Conservation (phyloP, 768 basidiomycete genomes). For the Boletellus emodensis region DNA sequence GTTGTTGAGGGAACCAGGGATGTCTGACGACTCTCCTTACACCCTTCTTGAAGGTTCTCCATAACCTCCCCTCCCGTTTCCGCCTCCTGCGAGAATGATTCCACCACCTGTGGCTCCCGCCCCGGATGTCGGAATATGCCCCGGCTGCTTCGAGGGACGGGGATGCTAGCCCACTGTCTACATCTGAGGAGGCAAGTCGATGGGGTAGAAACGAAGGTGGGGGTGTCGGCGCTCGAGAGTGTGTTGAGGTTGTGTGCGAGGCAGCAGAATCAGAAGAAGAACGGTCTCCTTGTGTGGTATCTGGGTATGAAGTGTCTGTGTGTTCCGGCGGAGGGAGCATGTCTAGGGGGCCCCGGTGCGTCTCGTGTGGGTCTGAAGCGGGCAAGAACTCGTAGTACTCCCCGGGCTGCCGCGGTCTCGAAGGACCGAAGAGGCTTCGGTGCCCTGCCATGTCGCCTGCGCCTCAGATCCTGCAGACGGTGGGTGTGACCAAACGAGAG, state of each 20-base stretch:
- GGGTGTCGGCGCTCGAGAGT: slow-evolving; percentile 63
- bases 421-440: slow-evolving; percentile 11
- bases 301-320: slow-evolving; percentile 20
- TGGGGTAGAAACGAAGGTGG: slow-evolving; percentile 49
- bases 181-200: slow-evolving; percentile 55
- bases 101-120: slow-evolving; percentile 60
- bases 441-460: slow-evolving; percentile 16
- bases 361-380: slow-evolving; percentile 43
- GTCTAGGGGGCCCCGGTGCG: slow-evolving; percentile 18
- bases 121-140: slow-evolving; percentile 37
- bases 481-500: not conserved
- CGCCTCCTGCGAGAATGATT: slow-evolving; percentile 47
- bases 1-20: slow-evolving; percentile 76
- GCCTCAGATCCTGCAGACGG: slow-evolving; percentile 2
- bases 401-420: slow-evolving; percentile 13
- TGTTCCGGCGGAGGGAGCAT: slow-evolving; percentile 8
- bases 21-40: slow-evolving; percentile 57
- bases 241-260: slow-evolving; percentile 46
- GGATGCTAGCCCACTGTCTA: slow-evolving; percentile 55
- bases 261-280: slow-evolving; percentile 27
- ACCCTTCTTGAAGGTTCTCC: slow-evolving; percentile 52
- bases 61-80: slow-evolving; percentile 42
- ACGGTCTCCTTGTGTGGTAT: slow-evolving; percentile 19
- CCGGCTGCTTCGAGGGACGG: slow-evolving; percentile 36
- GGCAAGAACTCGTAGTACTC: slow-evolving; percentile 45